These are phyloP conservation scores for Debaryomyces sp. DNA, from an alignment of 1,139 yeast genomes.

Conservation along the genomic window DNA sequence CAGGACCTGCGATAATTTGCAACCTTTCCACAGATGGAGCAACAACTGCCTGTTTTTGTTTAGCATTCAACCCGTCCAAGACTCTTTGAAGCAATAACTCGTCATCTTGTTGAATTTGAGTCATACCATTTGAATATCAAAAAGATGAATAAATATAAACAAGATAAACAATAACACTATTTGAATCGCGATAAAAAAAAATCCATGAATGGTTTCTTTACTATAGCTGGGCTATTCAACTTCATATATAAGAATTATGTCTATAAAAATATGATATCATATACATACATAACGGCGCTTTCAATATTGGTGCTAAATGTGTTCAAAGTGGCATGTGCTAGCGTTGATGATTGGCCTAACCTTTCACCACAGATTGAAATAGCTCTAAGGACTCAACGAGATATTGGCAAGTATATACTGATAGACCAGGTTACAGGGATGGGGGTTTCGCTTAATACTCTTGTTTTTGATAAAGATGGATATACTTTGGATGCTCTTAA, in stretches of 20 bases:
- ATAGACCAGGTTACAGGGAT: constrained; percentile 57
- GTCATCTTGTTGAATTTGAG: neutral
- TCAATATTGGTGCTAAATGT: neutral
- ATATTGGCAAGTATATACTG: constrained; percentile 56
- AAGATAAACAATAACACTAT: neutral
- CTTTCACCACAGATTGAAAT: constrained; percentile 15
- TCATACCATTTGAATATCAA: constrained; percentile 1
- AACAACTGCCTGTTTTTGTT: constrained; percentile 64
- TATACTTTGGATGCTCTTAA: constrained; percentile 49
- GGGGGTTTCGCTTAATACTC: constrained; percentile 59
- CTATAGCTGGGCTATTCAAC: neutral
- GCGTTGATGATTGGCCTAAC: constrained; percentile 23
- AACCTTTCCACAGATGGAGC: constrained; percentile 55
- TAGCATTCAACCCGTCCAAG: constrained; percentile 47
- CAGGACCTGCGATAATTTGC: constrained; percentile 92
- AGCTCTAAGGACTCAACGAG: constrained; percentile 70
- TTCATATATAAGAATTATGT: neutral
- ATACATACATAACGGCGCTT: neutral
- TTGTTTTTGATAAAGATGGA: constrained; percentile 54
- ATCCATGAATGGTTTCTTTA: neutral
- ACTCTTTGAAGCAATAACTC: neutral
- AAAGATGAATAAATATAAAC: neutral
- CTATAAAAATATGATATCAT: neutral
- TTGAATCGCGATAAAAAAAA: neutral
- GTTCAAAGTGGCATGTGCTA: neutral